These are phyloP conservation scores for Cladorrhinum sp. DNA, from an alignment of 2,329 filamentous ascomycete genomes.

Conservation along the genomic window DNA sequence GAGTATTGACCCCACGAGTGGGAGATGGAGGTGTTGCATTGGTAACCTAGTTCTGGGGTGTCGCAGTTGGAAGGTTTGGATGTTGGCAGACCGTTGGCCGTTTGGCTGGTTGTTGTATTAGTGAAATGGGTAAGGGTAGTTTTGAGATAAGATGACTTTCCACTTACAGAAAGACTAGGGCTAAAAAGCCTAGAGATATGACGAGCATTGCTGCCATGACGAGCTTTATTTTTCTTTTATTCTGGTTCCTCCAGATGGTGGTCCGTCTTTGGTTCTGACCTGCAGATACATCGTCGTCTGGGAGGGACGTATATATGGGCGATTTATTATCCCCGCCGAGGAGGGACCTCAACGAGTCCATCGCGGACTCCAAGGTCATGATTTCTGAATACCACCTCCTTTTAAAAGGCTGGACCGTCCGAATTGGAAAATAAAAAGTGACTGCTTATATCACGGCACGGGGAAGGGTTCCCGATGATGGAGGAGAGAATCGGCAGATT, in stretches of 20 bases:
- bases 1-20: constrained; percentile 86
- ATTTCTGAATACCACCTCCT: not conserved
- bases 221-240: constrained; percentile 3
- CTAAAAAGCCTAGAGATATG: constrained; percentile 10
- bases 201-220: constrained; percentile 9
- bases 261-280: not conserved
- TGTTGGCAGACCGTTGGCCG: constrained; percentile 15
- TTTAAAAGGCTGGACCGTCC: not conserved
- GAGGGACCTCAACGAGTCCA: constrained; percentile 3
- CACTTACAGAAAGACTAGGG: constrained; percentile 27
- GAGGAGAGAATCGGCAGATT: too few relatives aligned
- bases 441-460: not conserved
- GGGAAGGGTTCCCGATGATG: too few relatives aligned
- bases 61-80: constrained; percentile 44
- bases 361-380: not conserved
- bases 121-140: not conserved
- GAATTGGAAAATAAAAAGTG: not conserved
- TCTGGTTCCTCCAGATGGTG: not conserved
- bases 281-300: not conserved
- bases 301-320: not conserved
- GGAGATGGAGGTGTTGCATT: constrained; percentile 59
- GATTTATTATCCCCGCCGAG: not conserved
- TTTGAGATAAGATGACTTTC: constrained; percentile 14
- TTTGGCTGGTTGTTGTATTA: constrained; percentile 3
- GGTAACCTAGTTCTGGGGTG: constrained; percentile 54